Percentiles rank a stretch among this genome's conserved stretches.
phyloP scores from a whole-genome alignment of 2,329 filamentous ascomycete species.

The Hymenoscyphus albidus region DNA sequence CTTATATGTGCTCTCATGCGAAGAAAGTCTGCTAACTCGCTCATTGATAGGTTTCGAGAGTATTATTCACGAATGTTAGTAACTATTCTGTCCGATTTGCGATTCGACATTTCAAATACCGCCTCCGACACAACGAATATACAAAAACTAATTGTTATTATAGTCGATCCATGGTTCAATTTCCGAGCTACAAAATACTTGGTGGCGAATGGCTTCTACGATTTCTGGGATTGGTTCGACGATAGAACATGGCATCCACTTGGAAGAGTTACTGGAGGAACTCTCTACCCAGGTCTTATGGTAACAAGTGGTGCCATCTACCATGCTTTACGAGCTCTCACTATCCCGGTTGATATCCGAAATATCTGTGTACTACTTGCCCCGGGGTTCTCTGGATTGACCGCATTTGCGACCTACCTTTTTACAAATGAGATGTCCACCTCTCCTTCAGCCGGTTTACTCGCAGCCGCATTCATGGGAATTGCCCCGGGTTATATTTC shows the following conservation, averaged over 20 bases:
- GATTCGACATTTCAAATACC: background rate
- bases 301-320: conserved; percentile 97
- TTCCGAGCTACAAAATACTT: conserved; percentile 98
- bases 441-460: conserved; percentile 89
- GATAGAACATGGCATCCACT: conserved; percentile 99
- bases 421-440: conserved; percentile 96
- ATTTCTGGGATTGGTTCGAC: conserved; percentile 99
- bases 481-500: conserved; percentile 98
- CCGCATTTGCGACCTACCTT: conserved; percentile 88
- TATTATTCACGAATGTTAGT: conserved; percentile 99
- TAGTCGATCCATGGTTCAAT: conserved; percentile 99
- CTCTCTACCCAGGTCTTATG: conserved; percentile 98
- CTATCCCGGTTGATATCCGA: conserved; percentile 93
- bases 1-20: background rate
- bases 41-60: conserved; percentile 77
- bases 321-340: conserved; percentile 82
- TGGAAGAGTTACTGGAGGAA: conserved; percentile 95
- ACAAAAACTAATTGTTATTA: conserved; percentile 33
- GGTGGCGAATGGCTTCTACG: conserved; percentile 94
- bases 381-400: conserved; percentile 89
- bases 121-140: background rate
- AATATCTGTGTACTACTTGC: conserved; percentile 98
- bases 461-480: conserved; percentile 94
- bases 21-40: conserved; percentile 23
- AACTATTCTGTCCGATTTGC: conserved; percentile 21